Percentiles rank a stretch among this genome's conserved stretches.
phyloP scores from a whole-genome alignment of 305 asterid species.

The Solanum aculeatissimum region DNA sequence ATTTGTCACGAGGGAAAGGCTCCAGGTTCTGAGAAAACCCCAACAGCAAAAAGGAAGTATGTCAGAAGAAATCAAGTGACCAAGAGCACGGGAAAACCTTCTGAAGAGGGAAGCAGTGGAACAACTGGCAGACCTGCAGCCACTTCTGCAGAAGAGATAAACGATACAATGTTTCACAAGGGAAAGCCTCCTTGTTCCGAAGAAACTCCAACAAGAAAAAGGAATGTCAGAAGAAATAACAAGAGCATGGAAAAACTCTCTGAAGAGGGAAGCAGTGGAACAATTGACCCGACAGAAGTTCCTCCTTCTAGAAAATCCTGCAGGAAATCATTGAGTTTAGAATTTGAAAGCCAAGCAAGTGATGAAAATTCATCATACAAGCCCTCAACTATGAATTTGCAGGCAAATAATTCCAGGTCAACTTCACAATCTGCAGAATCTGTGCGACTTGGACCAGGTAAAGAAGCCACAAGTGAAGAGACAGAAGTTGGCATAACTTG shows the following conservation, averaged over 20 bases:
- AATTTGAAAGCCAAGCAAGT: constrained; percentile 23
- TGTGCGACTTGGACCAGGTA: constrained; percentile 11
- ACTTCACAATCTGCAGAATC: constrained; percentile 14
- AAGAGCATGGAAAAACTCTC: background rate
- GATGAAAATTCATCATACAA: constrained; percentile 27
- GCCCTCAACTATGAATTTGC: constrained; percentile 9
- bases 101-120: constrained; percentile 1
- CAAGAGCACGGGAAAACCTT: background rate
- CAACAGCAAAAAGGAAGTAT: background rate
- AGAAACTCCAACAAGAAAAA: background rate
- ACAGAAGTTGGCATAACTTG: constrained; percentile 14
- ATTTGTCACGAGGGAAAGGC: constrained; percentile 9
- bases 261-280: background rate
- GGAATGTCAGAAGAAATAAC: background rate
- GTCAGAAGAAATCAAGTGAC: background rate
- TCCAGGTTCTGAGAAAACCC: constrained; percentile 8
- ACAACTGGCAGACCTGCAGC: constrained; percentile 13
- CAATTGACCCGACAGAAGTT: background rate
- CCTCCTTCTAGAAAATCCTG: constrained; percentile 34
- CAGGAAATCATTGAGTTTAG: constrained; percentile 48
- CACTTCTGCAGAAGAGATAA: constrained; percentile 15
- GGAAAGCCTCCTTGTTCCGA: constrained; percentile 14
- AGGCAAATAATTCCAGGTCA: background rate
- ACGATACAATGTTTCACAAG: constrained; percentile 11
- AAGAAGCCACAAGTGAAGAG: constrained; percentile 6